Conservation (phyloP, 2,329 filamentous ascomycete genomes). For the Fusarium sp. region DNA sequence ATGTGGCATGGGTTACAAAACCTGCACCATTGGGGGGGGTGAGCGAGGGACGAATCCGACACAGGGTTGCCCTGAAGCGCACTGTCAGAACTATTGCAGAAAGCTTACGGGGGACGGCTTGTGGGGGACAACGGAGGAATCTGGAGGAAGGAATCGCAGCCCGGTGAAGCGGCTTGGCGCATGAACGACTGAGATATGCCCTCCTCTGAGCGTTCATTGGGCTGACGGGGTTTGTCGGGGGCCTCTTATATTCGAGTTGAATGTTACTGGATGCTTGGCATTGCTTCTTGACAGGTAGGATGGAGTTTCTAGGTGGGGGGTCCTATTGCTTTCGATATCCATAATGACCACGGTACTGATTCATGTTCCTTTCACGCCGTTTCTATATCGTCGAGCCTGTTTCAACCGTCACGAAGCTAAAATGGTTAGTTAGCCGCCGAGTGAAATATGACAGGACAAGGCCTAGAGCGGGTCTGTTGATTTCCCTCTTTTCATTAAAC, state of each 20-base stretch:
- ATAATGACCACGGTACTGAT: conserved; percentile 17
- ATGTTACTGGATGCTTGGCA: conserved; percentile 4
- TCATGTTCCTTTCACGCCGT: conserved; percentile 8
- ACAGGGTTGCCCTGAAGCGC: not conserved
- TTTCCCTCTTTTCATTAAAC: conserved; percentile 1
- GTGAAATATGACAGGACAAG: conserved; percentile 6
- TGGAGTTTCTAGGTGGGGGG: conserved; percentile 7
- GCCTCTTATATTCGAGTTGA: conserved; percentile 4
- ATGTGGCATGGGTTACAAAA: conserved; percentile 30
- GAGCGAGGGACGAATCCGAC: conserved; percentile 5
- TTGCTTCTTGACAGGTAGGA: conserved; percentile 5
- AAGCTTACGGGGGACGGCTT: conserved; percentile 19
- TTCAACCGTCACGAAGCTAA: not conserved
- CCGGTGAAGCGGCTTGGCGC: conserved; percentile 42
- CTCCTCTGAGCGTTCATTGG: conserved; percentile 13
- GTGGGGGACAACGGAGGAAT: conserved; percentile 17
- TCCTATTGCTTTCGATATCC: conserved; percentile 7
- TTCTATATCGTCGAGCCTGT: conserved; percentile 2
- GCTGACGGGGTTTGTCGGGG: conserved; percentile 5
- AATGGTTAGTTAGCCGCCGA: not conserved
- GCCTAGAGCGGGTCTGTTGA: conserved; percentile 12
- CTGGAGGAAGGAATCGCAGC: conserved; percentile 15
- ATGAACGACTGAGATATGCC: conserved; percentile 29
- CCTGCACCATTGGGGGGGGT: conserved; percentile 25
- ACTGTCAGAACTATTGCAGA: conserved; percentile 8